These are phyloP conservation scores for Eremomyces bilateralis DNA, from an alignment of 495 filamentous ascomycete genomes.

Conservation along the genomic window DNA sequence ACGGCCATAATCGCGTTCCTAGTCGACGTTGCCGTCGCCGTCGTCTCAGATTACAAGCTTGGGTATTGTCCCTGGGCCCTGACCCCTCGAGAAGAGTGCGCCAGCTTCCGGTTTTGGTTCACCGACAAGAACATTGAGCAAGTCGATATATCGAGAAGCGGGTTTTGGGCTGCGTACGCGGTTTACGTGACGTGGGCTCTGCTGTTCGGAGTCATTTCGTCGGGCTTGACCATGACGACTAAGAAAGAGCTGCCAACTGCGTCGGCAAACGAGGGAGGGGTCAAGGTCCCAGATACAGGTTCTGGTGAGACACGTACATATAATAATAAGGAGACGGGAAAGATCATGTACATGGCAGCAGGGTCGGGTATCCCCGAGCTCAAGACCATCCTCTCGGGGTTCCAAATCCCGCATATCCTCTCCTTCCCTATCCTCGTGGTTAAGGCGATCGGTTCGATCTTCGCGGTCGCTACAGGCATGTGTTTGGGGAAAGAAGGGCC, in stretches of 20 bases:
- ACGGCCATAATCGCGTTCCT: conserved; percentile 32
- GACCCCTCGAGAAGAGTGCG: conserved; percentile 27
- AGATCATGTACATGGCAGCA: conserved; percentile 34
- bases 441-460: conserved; percentile 33
- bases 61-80: conserved; percentile 26
- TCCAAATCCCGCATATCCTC: conserved; percentile 33
- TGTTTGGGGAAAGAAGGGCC: conserved; percentile 38
- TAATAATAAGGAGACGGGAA: conserved; percentile 15
- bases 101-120: conserved; percentile 5
- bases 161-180: conserved; percentile 20
- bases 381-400: conserved; percentile 36
- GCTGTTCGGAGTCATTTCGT: conserved; percentile 27
- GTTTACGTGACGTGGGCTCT: conserved; percentile 30
- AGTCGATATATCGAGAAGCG: conserved; percentile 24
- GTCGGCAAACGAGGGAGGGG: conserved; percentile 8
- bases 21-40: conserved; percentile 30
- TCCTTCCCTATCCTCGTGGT: conserved; percentile 31
- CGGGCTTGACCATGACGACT: conserved; percentile 29
- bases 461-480: conserved; percentile 35
- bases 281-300: too few species aligned
- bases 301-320: too few species aligned
- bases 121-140: too few species aligned
- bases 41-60: conserved; percentile 31
- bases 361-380: conserved; percentile 37
- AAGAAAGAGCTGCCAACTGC: conserved; percentile 26